phyloP scores from a whole-genome alignment of 352 stramenopile species.

The Thalassiosira hispida region DNA sequence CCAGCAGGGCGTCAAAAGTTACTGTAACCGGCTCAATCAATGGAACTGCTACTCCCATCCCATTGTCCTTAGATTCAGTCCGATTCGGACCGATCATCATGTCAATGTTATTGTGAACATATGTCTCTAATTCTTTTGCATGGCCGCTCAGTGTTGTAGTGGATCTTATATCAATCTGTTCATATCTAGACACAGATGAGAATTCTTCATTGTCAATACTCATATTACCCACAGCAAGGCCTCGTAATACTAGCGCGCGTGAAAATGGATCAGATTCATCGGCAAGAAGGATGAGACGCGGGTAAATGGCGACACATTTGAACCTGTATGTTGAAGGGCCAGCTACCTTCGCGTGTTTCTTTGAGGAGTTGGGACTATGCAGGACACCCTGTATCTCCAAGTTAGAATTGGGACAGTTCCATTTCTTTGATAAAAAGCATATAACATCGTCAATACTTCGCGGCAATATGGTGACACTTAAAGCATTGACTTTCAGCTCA shows the following conservation, averaged over 20 bases:
- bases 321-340: constrained; percentile 18
- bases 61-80: neutral
- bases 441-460: constrained; percentile 42
- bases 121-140: constrained; percentile 38
- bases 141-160: constrained; percentile 37
- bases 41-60: constrained; percentile 56
- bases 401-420: constrained; percentile 35
- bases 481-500: constrained; percentile 45
- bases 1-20: constrained; percentile 59
- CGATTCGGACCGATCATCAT: constrained; percentile 30
- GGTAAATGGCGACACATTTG: constrained; percentile 76
- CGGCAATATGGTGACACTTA: constrained; percentile 48
- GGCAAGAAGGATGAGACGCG: constrained; percentile 73
- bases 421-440: constrained; percentile 38
- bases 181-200: constrained; percentile 14
- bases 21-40: constrained; percentile 82
- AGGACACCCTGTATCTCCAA: neutral
- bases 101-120: constrained; percentile 46
- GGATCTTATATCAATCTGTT: constrained; percentile 26
- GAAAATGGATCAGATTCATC: constrained; percentile 80
- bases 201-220: constrained; percentile 41
- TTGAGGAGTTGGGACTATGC: constrained; percentile 2
- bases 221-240: constrained; percentile 68
- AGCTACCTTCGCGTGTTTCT: neutral
- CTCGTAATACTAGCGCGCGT: constrained; percentile 74